phyloP scores from a whole-genome alignment of 2,329 filamentous ascomycete species.

The Dactylonectria macrodidyma region DNA sequence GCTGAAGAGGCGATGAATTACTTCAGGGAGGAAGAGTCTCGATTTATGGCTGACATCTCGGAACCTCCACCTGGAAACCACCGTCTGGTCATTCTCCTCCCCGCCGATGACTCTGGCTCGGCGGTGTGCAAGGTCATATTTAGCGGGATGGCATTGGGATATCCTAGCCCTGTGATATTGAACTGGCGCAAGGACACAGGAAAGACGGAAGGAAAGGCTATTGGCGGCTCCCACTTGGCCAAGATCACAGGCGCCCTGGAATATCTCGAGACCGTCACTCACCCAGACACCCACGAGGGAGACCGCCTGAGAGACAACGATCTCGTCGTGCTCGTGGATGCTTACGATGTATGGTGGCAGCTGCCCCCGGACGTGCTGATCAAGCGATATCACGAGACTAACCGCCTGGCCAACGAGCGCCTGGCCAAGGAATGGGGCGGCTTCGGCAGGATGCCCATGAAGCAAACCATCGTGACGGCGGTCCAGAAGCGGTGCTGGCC shows the following conservation, averaged over 20 bases:
- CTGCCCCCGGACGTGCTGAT: slow-evolving; percentile 47
- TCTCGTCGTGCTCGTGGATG: slow-evolving; percentile 45
- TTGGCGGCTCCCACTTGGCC: slow-evolving; percentile 41
- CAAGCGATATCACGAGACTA: slow-evolving; percentile 44
- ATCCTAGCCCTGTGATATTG: slow-evolving; percentile 46
- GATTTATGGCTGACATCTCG: not conserved
- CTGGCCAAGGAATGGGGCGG: slow-evolving; percentile 26
- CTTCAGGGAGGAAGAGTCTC: not conserved
- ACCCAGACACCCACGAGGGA: not conserved
- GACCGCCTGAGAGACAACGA: slow-evolving; percentile 42
- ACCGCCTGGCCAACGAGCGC: slow-evolving; percentile 33
- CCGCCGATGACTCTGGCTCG: slow-evolving; percentile 38
- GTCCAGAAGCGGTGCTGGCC: slow-evolving; percentile 45
- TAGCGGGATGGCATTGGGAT: slow-evolving; percentile 44
- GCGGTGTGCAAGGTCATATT: slow-evolving; percentile 48
- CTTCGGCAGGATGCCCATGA: slow-evolving; percentile 7
- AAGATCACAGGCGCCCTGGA: slow-evolving; percentile 48
- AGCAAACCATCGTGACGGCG: slow-evolving; percentile 41
- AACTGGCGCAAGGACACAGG: slow-evolving; percentile 47
- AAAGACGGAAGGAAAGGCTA: slow-evolving; percentile 23
- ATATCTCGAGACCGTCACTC: slow-evolving; percentile 41
- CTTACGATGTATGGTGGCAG: slow-evolving; percentile 50
- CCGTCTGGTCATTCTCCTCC: slow-evolving; percentile 37
- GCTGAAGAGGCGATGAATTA: not conserved
- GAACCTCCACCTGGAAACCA: slow-evolving; percentile 27